Percentiles rank a stretch among this genome's conserved stretches.
phyloP scores from a whole-genome alignment of 768 basidiomycete species.

The Phlegmacium glaucopus region DNA sequence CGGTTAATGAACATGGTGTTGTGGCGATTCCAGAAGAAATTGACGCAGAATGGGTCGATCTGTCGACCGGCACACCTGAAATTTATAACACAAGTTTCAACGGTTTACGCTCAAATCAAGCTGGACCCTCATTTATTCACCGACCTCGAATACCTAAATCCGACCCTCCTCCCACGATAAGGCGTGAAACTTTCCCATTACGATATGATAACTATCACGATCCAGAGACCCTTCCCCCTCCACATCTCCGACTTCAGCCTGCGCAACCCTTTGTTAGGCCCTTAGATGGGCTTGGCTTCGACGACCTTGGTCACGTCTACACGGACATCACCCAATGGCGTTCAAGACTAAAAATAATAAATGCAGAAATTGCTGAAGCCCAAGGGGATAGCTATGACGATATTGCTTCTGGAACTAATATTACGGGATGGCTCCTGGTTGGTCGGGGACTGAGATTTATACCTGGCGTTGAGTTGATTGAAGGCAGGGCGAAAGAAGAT shows the following conservation, averaged over 20 bases:
- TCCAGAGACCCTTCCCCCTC: conserved; percentile 45
- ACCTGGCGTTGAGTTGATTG: conserved; percentile 64
- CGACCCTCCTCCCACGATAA: conserved; percentile 29
- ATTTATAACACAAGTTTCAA: conserved; percentile 35
- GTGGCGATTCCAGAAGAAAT: conserved; percentile 24
- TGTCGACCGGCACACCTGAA: conserved; percentile 43
- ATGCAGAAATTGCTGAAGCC: conserved; percentile 65
- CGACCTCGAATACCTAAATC: conserved; percentile 34
- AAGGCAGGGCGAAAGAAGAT: conserved; percentile 80
- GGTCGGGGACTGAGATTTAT: conserved; percentile 65
- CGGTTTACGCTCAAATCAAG: conserved; percentile 30
- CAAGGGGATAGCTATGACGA: conserved; percentile 67
- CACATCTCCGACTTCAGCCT: conserved; percentile 68
- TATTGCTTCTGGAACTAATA: conserved; percentile 64
- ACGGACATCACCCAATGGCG: conserved; percentile 69
- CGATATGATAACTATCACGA: conserved; percentile 31
- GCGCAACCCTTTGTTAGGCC: conserved; percentile 73
- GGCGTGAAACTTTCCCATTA: conserved; percentile 66
- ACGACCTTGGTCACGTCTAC: conserved; percentile 64
- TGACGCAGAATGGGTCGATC: conserved; percentile 60
- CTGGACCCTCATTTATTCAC: conserved; percentile 33
- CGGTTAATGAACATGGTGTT: conserved; percentile 35
- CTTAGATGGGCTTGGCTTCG: conserved; percentile 65
- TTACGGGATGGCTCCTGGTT: conserved; percentile 78
- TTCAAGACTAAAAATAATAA: conserved; percentile 66